Evolutionary conservation across 2,329 filamentous ascomycete genomes (phyloP), one percentile per base, ranked within the genome.

Genomic region (Teratosphaeria destructans): DNA sequence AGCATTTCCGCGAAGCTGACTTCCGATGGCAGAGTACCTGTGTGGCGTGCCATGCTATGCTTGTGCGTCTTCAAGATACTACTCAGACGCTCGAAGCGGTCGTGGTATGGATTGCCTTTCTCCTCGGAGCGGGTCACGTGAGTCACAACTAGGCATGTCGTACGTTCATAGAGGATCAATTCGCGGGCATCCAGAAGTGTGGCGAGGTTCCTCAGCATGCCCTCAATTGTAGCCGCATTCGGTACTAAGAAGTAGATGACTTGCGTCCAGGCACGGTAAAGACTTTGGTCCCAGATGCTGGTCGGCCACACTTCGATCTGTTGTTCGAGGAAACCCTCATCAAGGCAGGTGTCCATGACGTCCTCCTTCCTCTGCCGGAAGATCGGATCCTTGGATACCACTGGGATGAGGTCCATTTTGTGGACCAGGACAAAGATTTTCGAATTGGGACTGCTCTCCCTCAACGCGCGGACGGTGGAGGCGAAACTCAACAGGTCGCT

Each of bases 31-130:
- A 88, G 87, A 29, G 88, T 88, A 55, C 88, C 87, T 1, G 88
- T 91, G 73, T 89, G 90, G 66, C 87, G 85, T 70, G 79, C 78
- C 73, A 82, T 80, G 56, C 76, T 84, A 77, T 97, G 93, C 79
- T 97, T 99, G 79, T 97, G 96, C 61, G 93, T 92, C 78, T 99
- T 99, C 76, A 99, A 88, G 70, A 99, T 96, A 74, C 96, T 97
- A 63, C 88, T 94, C 71, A 99, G 89, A 66, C 89, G 88, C 79
- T 99, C 94, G 68, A 96, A 91, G 2, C 94, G 88, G 75, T 99
- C 94, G 56, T 88, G 87, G 63, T 90, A 95, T 1, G 94, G 93
- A 72, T 99, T 99, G 19, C 64, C 59, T 56, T 83, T 76, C 53
- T 91, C 91, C 62, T 87, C 81, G 19, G 84, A 81, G 1, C 89